Evolutionary conservation across 306 rosid species (phyloP).

Genomic region (Parietaria judaica): DNA sequence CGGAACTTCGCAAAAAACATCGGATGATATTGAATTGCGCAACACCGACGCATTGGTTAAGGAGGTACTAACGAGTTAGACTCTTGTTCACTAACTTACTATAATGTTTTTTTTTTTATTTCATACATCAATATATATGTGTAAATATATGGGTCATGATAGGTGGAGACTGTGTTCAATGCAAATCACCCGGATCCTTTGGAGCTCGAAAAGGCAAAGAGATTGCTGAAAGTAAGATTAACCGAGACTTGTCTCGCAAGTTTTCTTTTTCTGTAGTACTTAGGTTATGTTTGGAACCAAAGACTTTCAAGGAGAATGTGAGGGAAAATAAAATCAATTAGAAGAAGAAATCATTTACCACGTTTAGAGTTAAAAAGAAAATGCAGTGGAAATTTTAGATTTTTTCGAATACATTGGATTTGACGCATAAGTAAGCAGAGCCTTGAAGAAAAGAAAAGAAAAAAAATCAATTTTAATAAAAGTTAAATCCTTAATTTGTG

Average conservation of each 20-base stretch:
- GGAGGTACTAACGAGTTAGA: constrained; percentile 50
- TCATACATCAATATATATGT: neutral
- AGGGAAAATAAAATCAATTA: too few species aligned
- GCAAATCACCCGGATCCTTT: constrained; percentile 49
- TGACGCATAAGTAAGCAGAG: too few species aligned
- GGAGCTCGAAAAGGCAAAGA: constrained; percentile 80
- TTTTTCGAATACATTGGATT: too few species aligned
- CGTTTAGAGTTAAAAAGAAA: too few species aligned
- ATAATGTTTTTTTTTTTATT: constrained; percentile 7
- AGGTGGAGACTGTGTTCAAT: constrained; percentile 73
- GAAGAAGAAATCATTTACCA: too few species aligned
- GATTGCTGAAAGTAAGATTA: constrained; percentile 60
- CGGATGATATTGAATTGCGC: constrained; percentile 66
- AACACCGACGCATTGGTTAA: constrained; percentile 71
- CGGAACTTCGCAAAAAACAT: constrained; percentile 48
- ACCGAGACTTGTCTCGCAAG: neutral
- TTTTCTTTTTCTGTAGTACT: neutral
- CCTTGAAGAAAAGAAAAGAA: too few species aligned
- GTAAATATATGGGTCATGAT: too few species aligned
- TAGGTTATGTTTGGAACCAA: neutral
- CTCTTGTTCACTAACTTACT: constrained; percentile 6
- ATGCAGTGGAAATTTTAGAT: too few species aligned
- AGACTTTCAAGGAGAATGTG: too few species aligned
- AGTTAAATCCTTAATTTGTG: too few species aligned
- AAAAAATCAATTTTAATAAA: too few species aligned